phyloP scores from a whole-genome alignment of 768 basidiomycete genomes.

The Melanogaster broomeanus region DNA sequence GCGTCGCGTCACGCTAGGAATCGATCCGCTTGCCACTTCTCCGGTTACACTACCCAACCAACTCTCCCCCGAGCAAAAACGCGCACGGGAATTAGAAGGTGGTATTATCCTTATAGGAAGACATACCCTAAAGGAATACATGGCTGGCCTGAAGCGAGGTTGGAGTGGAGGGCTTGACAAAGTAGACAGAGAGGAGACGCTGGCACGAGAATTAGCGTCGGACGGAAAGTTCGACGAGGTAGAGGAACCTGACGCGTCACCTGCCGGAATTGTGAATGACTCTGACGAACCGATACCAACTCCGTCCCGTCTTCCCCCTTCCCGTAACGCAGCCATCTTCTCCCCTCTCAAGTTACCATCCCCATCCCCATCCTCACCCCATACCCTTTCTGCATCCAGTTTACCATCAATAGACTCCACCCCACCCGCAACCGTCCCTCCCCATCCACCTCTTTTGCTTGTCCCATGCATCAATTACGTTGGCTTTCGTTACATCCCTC shows the following conservation, averaged over 20 bases:
- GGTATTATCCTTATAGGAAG: conserved; percentile 87
- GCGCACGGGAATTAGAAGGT: conserved; percentile 68
- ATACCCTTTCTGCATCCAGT: conserved; percentile 15
- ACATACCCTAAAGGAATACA: conserved; percentile 91
- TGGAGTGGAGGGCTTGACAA: conserved; percentile 76
- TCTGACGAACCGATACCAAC: conserved; percentile 45
- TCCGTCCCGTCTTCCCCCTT: conserved; percentile 36
- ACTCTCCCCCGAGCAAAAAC: conserved; percentile 51
- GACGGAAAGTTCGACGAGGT: conserved; percentile 83
- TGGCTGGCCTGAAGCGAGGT: conserved; percentile 82
- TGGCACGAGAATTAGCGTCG: conserved; percentile 65
- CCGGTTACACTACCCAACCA: conserved; percentile 53
- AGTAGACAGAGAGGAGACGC: conserved; percentile 67
- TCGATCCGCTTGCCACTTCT: conserved; percentile 52
- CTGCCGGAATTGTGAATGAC: conserved; percentile 24
- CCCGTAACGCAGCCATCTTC: conserved; percentile 32
- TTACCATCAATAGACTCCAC: conserved; percentile 38
- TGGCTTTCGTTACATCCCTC: conserved; percentile 81
- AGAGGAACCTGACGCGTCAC: conserved; percentile 32
- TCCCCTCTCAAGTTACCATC: conserved; percentile 33
- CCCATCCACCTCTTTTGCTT: conserved; percentile 78
- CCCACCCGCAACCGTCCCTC: conserved; percentile 60
- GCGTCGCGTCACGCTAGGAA: conserved; percentile 64
- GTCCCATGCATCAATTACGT: conserved; percentile 75
- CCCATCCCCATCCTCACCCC: conserved; percentile 18